phyloP scores from a whole-genome alignment of 2,329 filamentous ascomycete species.

The Penicillium polonicum region DNA sequence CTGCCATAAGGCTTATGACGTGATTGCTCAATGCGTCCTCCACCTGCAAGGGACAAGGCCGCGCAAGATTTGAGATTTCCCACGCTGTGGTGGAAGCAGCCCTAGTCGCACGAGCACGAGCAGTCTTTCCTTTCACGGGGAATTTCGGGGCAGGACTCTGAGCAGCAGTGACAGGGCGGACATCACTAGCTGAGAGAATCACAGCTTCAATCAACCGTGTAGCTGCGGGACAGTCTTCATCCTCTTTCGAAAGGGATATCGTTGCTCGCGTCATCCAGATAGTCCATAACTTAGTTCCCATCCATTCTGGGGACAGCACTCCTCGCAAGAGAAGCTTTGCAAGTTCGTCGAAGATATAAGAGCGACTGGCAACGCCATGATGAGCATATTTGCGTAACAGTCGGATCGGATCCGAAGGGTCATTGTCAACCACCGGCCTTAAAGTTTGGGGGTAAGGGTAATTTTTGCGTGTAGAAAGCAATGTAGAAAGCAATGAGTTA shows the following conservation, averaged over 20 bases:
- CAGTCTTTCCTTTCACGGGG: background rate
- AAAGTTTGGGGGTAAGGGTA: conserved; percentile 32
- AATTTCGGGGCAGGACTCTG: background rate
- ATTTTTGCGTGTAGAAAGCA: conserved; percentile 29
- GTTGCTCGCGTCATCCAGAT: conserved; percentile 38
- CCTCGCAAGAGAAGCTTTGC: conserved; percentile 35
- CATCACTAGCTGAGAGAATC: conserved; percentile 30
- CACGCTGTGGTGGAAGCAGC: conserved; percentile 14
- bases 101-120: conserved; percentile 18
- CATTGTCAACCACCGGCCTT: conserved; percentile 20
- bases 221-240: conserved; percentile 34
- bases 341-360: conserved; percentile 37
- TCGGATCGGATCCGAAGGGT: conserved; percentile 28
- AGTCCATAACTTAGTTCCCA: conserved; percentile 42
- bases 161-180: conserved; percentile 4
- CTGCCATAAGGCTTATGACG: conserved; percentile 35
- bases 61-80: conserved; percentile 4
- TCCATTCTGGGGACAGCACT: conserved; percentile 40
- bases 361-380: conserved; percentile 17
- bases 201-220: conserved; percentile 35
- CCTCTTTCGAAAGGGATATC: conserved; percentile 37
- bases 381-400: conserved; percentile 33
- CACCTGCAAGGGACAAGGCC: conserved; percentile 33
- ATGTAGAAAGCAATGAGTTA: conserved; percentile 34
- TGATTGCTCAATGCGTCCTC: conserved; percentile 41